phyloP scores from a whole-genome alignment of 2,329 filamentous ascomycete genomes.

The Lizonia empirigonia region DNA sequence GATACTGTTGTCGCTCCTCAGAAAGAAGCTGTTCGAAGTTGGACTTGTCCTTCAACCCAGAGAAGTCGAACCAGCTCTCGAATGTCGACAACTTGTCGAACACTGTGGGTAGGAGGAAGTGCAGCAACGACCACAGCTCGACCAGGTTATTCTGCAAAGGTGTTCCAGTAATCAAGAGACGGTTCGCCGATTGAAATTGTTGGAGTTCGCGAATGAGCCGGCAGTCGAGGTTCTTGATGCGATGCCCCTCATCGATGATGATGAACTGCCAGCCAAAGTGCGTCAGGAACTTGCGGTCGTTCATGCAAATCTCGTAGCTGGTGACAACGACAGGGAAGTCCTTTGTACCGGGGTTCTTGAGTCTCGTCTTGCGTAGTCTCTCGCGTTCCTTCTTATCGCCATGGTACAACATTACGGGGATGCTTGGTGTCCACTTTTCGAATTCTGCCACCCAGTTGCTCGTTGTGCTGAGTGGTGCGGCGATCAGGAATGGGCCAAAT shows the following conservation, averaged over 20 bases:
- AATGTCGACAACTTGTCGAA: conserved; percentile 95
- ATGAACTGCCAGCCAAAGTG: conserved; percentile 97
- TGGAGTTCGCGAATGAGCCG: conserved; percentile 87
- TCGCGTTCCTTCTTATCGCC: conserved; percentile 80
- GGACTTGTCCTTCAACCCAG: conserved; percentile 82
- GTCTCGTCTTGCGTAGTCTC: conserved; percentile 71
- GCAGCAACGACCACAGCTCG: conserved; percentile 91
- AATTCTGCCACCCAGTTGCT: conserved; percentile 98
- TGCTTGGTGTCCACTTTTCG: conserved; percentile 82
- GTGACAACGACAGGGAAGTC: conserved; percentile 93
- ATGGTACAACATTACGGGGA: conserved; percentile 90
- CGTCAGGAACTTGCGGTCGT: conserved; percentile 79
- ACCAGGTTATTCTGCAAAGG: conserved; percentile 94
- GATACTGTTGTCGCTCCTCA: conserved; percentile 75
- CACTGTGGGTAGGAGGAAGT: conserved; percentile 90
- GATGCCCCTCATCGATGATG: conserved; percentile 96
- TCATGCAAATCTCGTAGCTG: conserved; percentile 94
- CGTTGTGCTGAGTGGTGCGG: conserved; percentile 87
- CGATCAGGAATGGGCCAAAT: conserved; percentile 88
- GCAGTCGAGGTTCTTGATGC: conserved; percentile 96
- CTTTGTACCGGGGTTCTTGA: conserved; percentile 71
- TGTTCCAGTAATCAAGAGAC: conserved; percentile 91
- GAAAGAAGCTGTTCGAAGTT: conserved; percentile 78
- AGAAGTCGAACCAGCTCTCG: conserved; percentile 97
- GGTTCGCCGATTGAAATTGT: conserved; percentile 86